Percentiles rank a stretch among this genome's conserved stretches.
Evolutionary conservation across 2,329 filamentous ascomycete species (phyloP).

Genomic region (Curvularia hawaiiensis): DNA sequence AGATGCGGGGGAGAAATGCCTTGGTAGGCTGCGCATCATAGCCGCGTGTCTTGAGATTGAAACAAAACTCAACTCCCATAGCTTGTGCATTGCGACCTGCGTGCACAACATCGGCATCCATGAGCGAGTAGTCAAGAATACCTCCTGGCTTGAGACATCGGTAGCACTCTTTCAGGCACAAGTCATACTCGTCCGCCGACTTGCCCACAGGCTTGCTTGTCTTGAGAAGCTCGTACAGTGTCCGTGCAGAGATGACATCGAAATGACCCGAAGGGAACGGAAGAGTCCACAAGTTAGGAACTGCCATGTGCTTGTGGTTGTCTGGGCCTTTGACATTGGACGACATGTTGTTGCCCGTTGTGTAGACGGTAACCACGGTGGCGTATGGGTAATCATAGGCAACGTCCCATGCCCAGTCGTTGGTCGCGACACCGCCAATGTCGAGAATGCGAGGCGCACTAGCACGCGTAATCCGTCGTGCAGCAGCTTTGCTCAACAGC

Average conservation of each 20-base stretch:
- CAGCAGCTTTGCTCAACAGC: slow-evolving; percentile 59
- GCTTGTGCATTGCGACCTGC: slow-evolving; percentile 79
- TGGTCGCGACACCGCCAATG: slow-evolving; percentile 80
- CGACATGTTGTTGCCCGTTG: slow-evolving; percentile 50
- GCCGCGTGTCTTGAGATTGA: slow-evolving; percentile 84
- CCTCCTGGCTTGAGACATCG: slow-evolving; percentile 92
- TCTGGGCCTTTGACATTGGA: slow-evolving; percentile 71
- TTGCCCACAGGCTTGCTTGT: slow-evolving; percentile 57
- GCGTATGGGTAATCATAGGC: slow-evolving; percentile 83
- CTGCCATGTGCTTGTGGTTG: slow-evolving; percentile 84
- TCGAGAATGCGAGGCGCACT: slow-evolving; percentile 77
- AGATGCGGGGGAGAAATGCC: slow-evolving; percentile 75
- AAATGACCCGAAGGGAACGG: slow-evolving; percentile 88
- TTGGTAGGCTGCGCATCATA: slow-evolving; percentile 88
- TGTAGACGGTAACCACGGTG: slow-evolving; percentile 86
- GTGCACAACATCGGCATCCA: slow-evolving; percentile 90
- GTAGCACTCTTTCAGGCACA: slow-evolving; percentile 82
- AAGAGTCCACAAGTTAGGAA: slow-evolving; percentile 76
- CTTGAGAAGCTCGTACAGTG: slow-evolving; percentile 84
- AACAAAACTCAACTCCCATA: slow-evolving; percentile 89
- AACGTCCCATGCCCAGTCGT: slow-evolving; percentile 96
- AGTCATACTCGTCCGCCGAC: slow-evolving; percentile 80
- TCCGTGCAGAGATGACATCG: slow-evolving; percentile 87
- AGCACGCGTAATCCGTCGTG: slow-evolving; percentile 57
- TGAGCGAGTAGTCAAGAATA: slow-evolving; percentile 85